These are phyloP conservation scores for Lachancea fermentati DNA, from an alignment of 805 yeast species.

Conservation along the genomic window DNA sequence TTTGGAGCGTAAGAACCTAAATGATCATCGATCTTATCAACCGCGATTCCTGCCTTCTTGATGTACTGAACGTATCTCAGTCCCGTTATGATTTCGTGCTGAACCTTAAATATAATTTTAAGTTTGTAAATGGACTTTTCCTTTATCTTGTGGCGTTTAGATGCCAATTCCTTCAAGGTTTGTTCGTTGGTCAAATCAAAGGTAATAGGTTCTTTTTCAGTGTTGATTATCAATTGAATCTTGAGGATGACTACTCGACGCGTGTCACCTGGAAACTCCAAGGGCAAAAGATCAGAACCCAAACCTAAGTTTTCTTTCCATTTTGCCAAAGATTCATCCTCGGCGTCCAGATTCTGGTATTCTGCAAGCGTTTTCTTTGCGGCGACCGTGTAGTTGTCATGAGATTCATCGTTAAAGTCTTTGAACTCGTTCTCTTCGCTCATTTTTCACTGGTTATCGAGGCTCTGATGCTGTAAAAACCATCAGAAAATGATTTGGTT, in stretches of 20 bases:
- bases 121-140: constrained; percentile 72
- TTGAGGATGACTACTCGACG: constrained; percentile 76
- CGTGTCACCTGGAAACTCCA: constrained; percentile 57
- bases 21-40: constrained; percentile 81
- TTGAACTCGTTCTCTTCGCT: constrained; percentile 34
- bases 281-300: constrained; percentile 55
- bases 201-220: constrained; percentile 56
- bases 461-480: background rate
- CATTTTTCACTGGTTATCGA: constrained; percentile 11
- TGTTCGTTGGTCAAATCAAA: constrained; percentile 61
- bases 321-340: constrained; percentile 82
- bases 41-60: constrained; percentile 81
- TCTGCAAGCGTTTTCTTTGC: constrained; percentile 76
- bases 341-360: constrained; percentile 76
- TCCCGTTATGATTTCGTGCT: constrained; percentile 88
- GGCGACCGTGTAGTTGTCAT: constrained; percentile 31
- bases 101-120: constrained; percentile 73
- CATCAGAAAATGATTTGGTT: background rate
- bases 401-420: constrained; percentile 26
- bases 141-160: constrained; percentile 67
- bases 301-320: constrained; percentile 90
- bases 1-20: constrained; percentile 89
- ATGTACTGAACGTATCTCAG: constrained; percentile 78
- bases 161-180: constrained; percentile 51
- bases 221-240: constrained; percentile 65